Evolutionary conservation across 1,284 basidiomycete genomes (phyloP).

Genomic region (Leccinum fallax): DNA sequence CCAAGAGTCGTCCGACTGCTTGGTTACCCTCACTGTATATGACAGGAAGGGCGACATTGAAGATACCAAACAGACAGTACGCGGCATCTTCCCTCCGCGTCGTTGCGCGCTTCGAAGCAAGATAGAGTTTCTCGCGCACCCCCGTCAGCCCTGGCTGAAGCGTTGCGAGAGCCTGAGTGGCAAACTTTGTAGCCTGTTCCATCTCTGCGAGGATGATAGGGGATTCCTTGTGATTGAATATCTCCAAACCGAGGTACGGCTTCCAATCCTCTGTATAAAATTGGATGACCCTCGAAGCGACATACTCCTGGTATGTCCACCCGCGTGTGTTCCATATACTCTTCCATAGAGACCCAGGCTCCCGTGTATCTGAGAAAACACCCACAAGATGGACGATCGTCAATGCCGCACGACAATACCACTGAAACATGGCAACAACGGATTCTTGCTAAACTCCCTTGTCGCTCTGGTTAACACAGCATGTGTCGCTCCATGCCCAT

Average conservation of each 20-base stretch:
- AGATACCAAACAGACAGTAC: background rate
- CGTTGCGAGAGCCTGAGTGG: no score
- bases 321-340: background rate
- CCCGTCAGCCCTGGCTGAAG: no score
- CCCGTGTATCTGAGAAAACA: background rate
- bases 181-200: no score
- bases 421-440: background rate
- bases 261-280: no score
- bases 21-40: background rate
- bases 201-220: no score
- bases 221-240: no score
- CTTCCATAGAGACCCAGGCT: background rate
- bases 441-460: background rate
- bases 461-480: background rate
- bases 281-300: background rate
- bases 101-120: background rate
- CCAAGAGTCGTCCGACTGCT: background rate
- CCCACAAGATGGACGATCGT: background rate
- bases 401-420: background rate
- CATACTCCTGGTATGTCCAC: background rate
- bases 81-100: background rate
- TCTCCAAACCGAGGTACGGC: no score
- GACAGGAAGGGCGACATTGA: background rate
- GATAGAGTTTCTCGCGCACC: no score
- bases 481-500: background rate